phyloP scores from a whole-genome alignment of 768 basidiomycete species.

The Russula earlei region DNA sequence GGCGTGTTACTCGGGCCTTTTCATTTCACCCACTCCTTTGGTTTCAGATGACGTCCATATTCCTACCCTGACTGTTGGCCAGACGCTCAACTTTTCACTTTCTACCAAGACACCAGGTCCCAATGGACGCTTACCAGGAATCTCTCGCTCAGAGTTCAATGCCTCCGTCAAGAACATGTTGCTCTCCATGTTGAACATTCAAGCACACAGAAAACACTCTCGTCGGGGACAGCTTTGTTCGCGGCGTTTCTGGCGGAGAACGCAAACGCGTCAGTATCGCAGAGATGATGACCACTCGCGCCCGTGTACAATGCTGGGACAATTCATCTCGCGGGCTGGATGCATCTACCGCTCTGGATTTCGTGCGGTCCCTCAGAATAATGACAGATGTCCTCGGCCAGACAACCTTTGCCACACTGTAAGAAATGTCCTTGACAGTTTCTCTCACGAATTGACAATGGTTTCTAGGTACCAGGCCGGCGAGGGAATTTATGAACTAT shows the following conservation, averaged over 20 bases:
- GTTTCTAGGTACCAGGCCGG: slow-evolving; percentile 49
- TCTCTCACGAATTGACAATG: slow-evolving; percentile 24
- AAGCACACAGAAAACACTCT: slow-evolving; percentile 70
- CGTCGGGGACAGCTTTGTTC: slow-evolving; percentile 83
- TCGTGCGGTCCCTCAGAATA: slow-evolving; percentile 67
- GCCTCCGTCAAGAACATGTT: slow-evolving; percentile 50
- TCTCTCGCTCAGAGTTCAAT: slow-evolving; percentile 53
- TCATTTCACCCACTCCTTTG: slow-evolving; percentile 5
- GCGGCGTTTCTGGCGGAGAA: slow-evolving; percentile 77
- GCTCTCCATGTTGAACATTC: slow-evolving; percentile 77
- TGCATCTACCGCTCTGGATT: slow-evolving; percentile 84
- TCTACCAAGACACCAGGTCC: slow-evolving; percentile 74
- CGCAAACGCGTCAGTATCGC: slow-evolving; percentile 78
- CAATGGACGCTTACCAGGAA: slow-evolving; percentile 57
- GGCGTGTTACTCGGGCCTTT: neutral
- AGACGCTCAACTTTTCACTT: slow-evolving; percentile 65
- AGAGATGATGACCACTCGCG: slow-evolving; percentile 81
- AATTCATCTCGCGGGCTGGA: slow-evolving; percentile 77
- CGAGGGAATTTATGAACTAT: slow-evolving; percentile 67
- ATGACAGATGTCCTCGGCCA: slow-evolving; percentile 77
- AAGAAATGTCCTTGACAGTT: slow-evolving; percentile 22
- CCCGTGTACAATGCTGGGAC: slow-evolving; percentile 78
- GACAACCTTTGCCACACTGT: slow-evolving; percentile 74
- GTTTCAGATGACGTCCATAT: slow-evolving; percentile 70
- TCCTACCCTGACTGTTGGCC: slow-evolving; percentile 70